These are phyloP conservation scores for Botryotinia globosa DNA, from an alignment of 2,329 filamentous ascomycete species.

Conservation along the genomic window DNA sequence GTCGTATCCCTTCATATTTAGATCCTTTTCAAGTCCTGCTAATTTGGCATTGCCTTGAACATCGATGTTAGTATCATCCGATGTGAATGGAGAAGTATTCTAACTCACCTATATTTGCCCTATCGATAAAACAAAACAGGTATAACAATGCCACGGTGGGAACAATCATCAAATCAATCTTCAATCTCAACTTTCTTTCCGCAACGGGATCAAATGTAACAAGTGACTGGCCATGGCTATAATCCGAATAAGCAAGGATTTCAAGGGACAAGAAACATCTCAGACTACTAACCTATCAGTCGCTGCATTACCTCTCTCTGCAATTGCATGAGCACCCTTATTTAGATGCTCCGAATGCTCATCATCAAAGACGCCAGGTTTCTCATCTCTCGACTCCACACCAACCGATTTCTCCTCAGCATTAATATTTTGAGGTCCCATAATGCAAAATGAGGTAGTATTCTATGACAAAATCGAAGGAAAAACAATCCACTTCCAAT, in stretches of 20 bases:
- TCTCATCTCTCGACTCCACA: constrained; percentile 20
- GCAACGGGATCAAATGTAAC: constrained; percentile 51
- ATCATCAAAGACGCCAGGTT: constrained; percentile 21
- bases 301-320: constrained; percentile 33
- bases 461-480: neutral
- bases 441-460: neutral
- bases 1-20: constrained; percentile 58
- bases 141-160: constrained; percentile 66
- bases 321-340: constrained; percentile 28
- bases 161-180: constrained; percentile 64
- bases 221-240: constrained; percentile 9
- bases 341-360: constrained; percentile 22
- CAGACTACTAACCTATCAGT: constrained; percentile 32
- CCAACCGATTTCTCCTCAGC: constrained; percentile 2
- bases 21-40: constrained; percentile 61
- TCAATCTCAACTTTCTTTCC: constrained; percentile 56
- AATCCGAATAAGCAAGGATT: constrained; percentile 42
- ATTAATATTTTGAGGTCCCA: neutral
- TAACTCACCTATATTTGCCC: constrained; percentile 65
- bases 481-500: neutral
- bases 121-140: constrained; percentile 71
- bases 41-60: constrained; percentile 62
- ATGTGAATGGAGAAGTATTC: neutral
- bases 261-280: neutral
- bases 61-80: neutral